Evolutionary conservation across 2,329 filamentous ascomycete genomes (phyloP).

Genomic region (Setomelanomma holmii): DNA sequence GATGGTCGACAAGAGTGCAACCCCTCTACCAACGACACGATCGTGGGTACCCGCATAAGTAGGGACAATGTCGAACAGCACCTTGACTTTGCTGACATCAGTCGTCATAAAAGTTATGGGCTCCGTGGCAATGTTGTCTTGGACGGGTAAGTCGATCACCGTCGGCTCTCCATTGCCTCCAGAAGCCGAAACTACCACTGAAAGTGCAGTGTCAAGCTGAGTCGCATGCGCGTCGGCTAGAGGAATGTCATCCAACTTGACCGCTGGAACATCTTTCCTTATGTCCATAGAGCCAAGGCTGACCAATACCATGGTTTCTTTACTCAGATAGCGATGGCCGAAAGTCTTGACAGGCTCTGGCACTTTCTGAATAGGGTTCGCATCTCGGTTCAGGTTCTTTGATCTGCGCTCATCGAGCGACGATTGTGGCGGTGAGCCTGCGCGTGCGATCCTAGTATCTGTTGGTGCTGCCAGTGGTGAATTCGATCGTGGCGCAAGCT

Average conservation of each 20-base stretch:
- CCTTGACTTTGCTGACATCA: constrained; percentile 80
- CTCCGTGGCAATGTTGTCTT: constrained; percentile 92
- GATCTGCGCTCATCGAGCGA: constrained; percentile 62
- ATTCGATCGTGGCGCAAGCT: constrained; percentile 56
- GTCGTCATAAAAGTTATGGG: constrained; percentile 86
- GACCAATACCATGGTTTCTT: constrained; percentile 88
- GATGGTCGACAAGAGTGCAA: constrained; percentile 85
- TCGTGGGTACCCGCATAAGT: constrained; percentile 87
- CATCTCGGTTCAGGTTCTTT: constrained; percentile 49
- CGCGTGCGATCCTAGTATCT: constrained; percentile 37
- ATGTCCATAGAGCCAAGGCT: constrained; percentile 95
- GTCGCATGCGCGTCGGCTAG: constrained; percentile 88
- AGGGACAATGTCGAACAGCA: constrained; percentile 93
- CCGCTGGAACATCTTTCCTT: constrained; percentile 78
- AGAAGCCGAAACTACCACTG: constrained; percentile 85
- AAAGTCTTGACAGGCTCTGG: constrained; percentile 91
- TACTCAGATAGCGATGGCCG: constrained; percentile 90
- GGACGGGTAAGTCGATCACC: constrained; percentile 89
- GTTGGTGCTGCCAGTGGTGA: constrained; percentile 32
- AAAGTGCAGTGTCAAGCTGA: constrained; percentile 91
- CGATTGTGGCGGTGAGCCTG: constrained; percentile 60
- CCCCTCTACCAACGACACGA: constrained; percentile 84
- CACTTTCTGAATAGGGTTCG: constrained; percentile 52
- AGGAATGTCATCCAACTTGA: constrained; percentile 87
- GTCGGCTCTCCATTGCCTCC: constrained; percentile 87